phyloP scores from a whole-genome alignment of 1,284 basidiomycete genomes.

The Puccinia coronata region DNA sequence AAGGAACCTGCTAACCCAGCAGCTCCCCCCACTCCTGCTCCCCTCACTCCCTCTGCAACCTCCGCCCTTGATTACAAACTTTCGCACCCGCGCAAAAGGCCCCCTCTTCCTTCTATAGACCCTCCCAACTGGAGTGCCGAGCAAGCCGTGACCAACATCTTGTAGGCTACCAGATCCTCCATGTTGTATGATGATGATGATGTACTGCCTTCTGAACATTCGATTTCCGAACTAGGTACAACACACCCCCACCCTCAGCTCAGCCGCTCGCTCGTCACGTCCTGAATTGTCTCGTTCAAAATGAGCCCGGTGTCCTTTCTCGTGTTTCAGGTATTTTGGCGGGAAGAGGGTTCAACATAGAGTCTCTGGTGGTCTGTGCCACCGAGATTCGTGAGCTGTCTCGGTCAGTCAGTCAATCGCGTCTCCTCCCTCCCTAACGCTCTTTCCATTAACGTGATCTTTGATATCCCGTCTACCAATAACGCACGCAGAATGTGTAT shows the following conservation, averaged over 20 bases:
- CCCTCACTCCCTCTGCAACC: slow-evolving; percentile 75
- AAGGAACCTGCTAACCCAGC: background rate
- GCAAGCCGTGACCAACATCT: slow-evolving; percentile 90
- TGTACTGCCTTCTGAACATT: background rate
- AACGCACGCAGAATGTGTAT: slow-evolving; percentile 74
- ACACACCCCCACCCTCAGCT: slow-evolving; percentile 64
- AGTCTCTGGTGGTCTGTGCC: slow-evolving; percentile 96
- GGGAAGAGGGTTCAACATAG: slow-evolving; percentile 95
- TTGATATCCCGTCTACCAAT: background rate
- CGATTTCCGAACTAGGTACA: slow-evolving; percentile 62
- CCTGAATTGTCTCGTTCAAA: slow-evolving; percentile 97
- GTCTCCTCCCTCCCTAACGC: background rate
- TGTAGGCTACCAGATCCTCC: slow-evolving; percentile 61
- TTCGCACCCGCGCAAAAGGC: slow-evolving; percentile 63
- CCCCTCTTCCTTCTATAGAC: slow-evolving; percentile 54
- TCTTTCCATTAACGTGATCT: background rate
- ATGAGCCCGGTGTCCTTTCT: slow-evolving; percentile 97
- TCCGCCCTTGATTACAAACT: slow-evolving; percentile 92
- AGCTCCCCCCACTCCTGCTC: background rate
- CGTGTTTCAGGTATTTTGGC: slow-evolving; percentile 97
- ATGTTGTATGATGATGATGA: background rate
- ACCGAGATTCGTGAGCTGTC: slow-evolving; percentile 96
- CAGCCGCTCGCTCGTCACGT: slow-evolving; percentile 69
- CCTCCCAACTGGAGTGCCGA: slow-evolving; percentile 70
- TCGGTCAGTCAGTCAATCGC: slow-evolving; percentile 60